Conservation (phyloP, 768 basidiomycete genomes). For the Phylloporus arenicola region DNA sequence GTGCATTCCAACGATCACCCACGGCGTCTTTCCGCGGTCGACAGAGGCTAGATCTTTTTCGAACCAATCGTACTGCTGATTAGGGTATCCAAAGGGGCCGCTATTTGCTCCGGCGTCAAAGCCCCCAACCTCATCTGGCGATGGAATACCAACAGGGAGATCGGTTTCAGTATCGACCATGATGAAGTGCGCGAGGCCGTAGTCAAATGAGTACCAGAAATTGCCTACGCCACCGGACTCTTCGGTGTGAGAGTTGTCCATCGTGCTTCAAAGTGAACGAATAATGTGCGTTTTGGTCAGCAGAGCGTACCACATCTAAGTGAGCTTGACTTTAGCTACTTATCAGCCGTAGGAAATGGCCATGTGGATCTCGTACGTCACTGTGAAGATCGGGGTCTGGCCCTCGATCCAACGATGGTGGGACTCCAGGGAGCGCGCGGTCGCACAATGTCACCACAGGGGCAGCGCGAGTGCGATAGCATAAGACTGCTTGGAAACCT, state of each 20-base stretch:
- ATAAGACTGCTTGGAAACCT: too few relatives aligned
- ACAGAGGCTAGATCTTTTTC: conserved; percentile 22
- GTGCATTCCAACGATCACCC: conserved; percentile 26
- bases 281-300: too few relatives aligned
- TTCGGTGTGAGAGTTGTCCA: neutral
- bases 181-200: conserved; percentile 27
- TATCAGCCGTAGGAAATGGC: too few relatives aligned
- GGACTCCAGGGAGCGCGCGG: too few relatives aligned
- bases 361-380: too few relatives aligned
- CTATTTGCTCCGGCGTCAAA: conserved; percentile 17
- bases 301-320: too few relatives aligned
- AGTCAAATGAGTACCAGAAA: conserved; percentile 30
- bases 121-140: conserved; percentile 21
- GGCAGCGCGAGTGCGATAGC: too few relatives aligned
- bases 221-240: conserved; percentile 24
- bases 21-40: conserved; percentile 22
- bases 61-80: conserved; percentile 26
- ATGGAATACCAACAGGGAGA: conserved; percentile 20
- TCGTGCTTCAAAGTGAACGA: too few relatives aligned
- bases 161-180: conserved; percentile 22
- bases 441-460: too few relatives aligned
- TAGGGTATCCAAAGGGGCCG: conserved; percentile 25
- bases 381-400: too few relatives aligned
- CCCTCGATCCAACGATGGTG: too few relatives aligned
- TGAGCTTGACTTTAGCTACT: too few relatives aligned